These are phyloP conservation scores for Arbutus unedo DNA, from an alignment of 148 eudicot genomes.

Conservation along the genomic window DNA sequence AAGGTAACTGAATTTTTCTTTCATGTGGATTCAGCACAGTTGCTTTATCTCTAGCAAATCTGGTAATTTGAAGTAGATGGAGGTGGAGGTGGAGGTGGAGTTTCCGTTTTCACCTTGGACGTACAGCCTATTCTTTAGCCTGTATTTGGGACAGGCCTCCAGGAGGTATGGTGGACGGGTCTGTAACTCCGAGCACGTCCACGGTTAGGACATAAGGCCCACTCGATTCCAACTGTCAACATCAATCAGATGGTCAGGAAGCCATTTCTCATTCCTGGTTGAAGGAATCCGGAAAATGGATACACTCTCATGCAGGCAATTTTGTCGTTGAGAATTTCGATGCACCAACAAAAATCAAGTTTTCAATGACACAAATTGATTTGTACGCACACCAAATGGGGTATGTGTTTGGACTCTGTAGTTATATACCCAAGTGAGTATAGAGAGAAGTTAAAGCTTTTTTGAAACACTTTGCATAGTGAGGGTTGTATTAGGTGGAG, in stretches of 20 bases:
- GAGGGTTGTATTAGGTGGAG: background rate
- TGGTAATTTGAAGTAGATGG: slow-evolving; percentile 87
- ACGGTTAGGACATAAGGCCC: slow-evolving; percentile 68
- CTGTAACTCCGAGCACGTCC: slow-evolving; percentile 51
- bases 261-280: slow-evolving; percentile 51
- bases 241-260: slow-evolving; percentile 38
- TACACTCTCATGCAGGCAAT: slow-evolving; percentile 63
- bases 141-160: slow-evolving; percentile 52
- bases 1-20: slow-evolving; percentile 18
- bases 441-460: slow-evolving; percentile 57
- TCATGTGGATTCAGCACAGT: slow-evolving; percentile 43
- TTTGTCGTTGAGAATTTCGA: slow-evolving; percentile 44
- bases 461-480: slow-evolving; percentile 27
- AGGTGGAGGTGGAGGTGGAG: slow-evolving; percentile 37
- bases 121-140: slow-evolving; percentile 65
- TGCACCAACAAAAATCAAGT: slow-evolving; percentile 36
- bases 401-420: slow-evolving; percentile 69
- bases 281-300: slow-evolving; percentile 59
- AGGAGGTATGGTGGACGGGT: slow-evolving; percentile 52
- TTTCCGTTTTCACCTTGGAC: slow-evolving; percentile 70
- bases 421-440: slow-evolving; percentile 54
- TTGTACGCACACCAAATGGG: slow-evolving; percentile 85
- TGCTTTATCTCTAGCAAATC: slow-evolving; percentile 71
- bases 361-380: slow-evolving; percentile 81
- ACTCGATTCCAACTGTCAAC: slow-evolving; percentile 65